Percentiles rank a stretch among this genome's conserved stretches.
These are phyloP conservation scores for Trifolium repens DNA, from an alignment of 306 rosid genomes.

Conservation along the genomic window DNA sequence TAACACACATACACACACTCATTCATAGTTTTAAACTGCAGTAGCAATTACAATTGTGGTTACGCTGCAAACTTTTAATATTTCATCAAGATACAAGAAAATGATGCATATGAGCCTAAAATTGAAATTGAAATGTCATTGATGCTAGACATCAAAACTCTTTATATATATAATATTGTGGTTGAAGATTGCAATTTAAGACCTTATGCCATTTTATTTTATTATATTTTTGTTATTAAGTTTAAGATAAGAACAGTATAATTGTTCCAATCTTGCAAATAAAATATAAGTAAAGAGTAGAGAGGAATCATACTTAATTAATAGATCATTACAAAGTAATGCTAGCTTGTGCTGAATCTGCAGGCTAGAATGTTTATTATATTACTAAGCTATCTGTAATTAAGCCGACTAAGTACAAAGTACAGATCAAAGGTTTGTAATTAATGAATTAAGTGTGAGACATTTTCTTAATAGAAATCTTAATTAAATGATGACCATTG, in stretches of 20 bases:
- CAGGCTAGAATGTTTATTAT: conserved; percentile 50
- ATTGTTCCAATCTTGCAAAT: conserved; percentile 42
- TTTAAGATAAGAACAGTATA: conserved; percentile 38
- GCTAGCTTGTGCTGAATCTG: conserved; percentile 41
- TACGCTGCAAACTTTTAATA: background rate
- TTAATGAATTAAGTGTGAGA: conserved; percentile 28
- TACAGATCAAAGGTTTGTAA: conserved; percentile 43
- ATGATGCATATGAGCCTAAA: too few species aligned
- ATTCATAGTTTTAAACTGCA: background rate
- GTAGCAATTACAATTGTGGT: background rate
- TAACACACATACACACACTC: background rate
- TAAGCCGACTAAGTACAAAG: conserved; percentile 40
- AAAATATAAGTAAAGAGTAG: conserved; percentile 15
- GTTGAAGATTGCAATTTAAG: too few species aligned
- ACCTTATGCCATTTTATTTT: background rate
- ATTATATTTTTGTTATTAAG: background rate
- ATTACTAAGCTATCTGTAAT: conserved; percentile 36
- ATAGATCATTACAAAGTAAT: conserved; percentile 2
- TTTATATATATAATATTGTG: too few species aligned
- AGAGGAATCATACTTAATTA: conserved; percentile 33
- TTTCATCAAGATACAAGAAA: background rate
- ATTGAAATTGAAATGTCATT: too few species aligned
- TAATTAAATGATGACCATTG: conserved; percentile 38
- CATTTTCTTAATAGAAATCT: conserved; percentile 23
- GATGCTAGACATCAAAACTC: too few species aligned